Percentiles rank a stretch among this genome's conserved stretches.
Conservation (phyloP, 1,139 yeast species). For the Saccharomyces hybrid region DNA sequence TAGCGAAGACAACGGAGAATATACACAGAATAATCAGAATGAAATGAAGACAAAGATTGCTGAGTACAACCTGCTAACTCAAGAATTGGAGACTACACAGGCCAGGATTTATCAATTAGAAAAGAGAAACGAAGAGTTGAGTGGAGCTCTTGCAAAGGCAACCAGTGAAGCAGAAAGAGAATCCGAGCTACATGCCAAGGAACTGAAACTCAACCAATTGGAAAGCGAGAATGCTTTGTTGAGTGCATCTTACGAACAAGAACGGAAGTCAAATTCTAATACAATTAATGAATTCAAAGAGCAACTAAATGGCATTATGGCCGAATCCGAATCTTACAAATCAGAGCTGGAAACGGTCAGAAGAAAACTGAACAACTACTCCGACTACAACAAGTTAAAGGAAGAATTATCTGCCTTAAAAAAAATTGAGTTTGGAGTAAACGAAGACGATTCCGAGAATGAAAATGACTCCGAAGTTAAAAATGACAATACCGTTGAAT, state of each 20-base stretch:
- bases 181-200: slow-evolving; percentile 31
- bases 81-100: slow-evolving; percentile 71
- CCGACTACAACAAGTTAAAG: slow-evolving; percentile 72
- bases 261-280: slow-evolving; percentile 30
- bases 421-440: slow-evolving; percentile 60
- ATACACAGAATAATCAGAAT: slow-evolving; percentile 39
- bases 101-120: slow-evolving; percentile 64
- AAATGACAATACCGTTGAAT: slow-evolving; percentile 32
- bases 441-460: slow-evolving; percentile 34
- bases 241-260: slow-evolving; percentile 56
- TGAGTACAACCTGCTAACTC: slow-evolving; percentile 53
- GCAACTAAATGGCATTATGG: slow-evolving; percentile 35
- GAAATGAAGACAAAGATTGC: slow-evolving; percentile 17
- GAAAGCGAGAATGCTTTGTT: slow-evolving; percentile 62
- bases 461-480: slow-evolving; percentile 22
- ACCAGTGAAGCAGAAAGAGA: slow-evolving; percentile 31
- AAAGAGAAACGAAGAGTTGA: slow-evolving; percentile 65
- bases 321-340: slow-evolving; percentile 43
- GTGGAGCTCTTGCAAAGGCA: slow-evolving; percentile 50
- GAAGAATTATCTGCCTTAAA: slow-evolving; percentile 64
- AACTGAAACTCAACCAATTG: slow-evolving; percentile 44
- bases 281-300: slow-evolving; percentile 32
- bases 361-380: slow-evolving; percentile 38
- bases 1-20: slow-evolving; percentile 15
- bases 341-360: slow-evolving; percentile 47